Conservation (phyloP, 192 early-diverging fungal genomes). For the Dimargaris xerosporica region DNA sequence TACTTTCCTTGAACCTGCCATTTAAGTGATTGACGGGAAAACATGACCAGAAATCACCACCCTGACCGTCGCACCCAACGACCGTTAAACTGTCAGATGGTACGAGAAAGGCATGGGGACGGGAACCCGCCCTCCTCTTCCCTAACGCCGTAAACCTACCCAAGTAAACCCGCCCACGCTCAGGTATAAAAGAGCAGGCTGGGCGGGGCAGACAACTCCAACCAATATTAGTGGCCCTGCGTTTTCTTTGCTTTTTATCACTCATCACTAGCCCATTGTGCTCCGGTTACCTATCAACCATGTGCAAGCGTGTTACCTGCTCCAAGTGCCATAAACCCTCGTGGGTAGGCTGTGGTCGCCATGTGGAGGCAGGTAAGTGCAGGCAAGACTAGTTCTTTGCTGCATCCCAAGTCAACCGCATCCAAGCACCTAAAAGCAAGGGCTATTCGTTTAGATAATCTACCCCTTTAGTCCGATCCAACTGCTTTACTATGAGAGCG, state of each 20-base stretch:
- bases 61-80: neutral
- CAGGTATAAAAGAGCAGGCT: neutral
- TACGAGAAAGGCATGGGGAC: neutral
- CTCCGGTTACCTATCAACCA: neutral
- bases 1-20: too few species aligned
- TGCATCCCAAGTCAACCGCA: too few species aligned
- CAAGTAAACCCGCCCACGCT: neutral
- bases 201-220: neutral
- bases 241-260: neutral
- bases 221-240: neutral
- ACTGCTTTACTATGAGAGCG: too few species aligned
- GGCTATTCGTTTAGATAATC: too few species aligned
- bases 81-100: neutral
- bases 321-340: slow-evolving; percentile 5
- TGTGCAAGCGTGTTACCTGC: slow-evolving; percentile 6
- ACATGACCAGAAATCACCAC: too few species aligned
- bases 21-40: too few species aligned
- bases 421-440: too few species aligned
- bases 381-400: too few species aligned
- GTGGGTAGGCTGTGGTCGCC: neutral
- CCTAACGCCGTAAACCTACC: neutral
- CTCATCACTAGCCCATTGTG: neutral
- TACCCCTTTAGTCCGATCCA: too few species aligned
- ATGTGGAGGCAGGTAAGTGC: neutral
- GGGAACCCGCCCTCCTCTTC: neutral